These are phyloP conservation scores for Medicago lupulina DNA, from an alignment of 306 rosid species.

Conservation along the genomic window DNA sequence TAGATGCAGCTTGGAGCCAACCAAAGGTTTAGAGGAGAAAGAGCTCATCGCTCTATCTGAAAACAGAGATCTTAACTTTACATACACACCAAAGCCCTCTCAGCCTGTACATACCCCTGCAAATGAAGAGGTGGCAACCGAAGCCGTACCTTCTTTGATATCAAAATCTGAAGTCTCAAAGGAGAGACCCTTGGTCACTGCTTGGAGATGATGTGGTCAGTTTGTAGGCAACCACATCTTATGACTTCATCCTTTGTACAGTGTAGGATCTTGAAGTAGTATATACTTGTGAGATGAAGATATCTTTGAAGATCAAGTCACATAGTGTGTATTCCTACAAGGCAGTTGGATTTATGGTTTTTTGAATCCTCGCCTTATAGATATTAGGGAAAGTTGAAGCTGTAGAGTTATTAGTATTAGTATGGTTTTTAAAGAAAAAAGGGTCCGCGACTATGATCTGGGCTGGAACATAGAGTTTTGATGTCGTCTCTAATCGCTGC, in stretches of 20 bases:
- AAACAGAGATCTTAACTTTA: slow-evolving; percentile 71
- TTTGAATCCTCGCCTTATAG: slow-evolving; percentile 54
- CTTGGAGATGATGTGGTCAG: slow-evolving; percentile 55
- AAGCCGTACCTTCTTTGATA: slow-evolving; percentile 36
- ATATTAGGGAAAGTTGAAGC: slow-evolving; percentile 21
- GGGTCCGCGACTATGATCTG: neutral
- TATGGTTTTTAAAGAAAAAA: neutral
- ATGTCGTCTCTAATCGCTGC: neutral
- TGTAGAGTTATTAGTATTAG: neutral
- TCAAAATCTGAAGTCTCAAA: slow-evolving; percentile 44
- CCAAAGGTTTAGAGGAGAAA: slow-evolving; percentile 91
- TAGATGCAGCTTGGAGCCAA: slow-evolving; percentile 83
- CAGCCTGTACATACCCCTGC: slow-evolving; percentile 43
- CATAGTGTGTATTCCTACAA: slow-evolving; percentile 34
- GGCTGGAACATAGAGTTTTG: neutral
- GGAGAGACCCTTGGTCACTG: slow-evolving; percentile 50
- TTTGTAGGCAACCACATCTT: slow-evolving; percentile 28
- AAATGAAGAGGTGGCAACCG: slow-evolving; percentile 35
- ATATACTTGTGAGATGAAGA: slow-evolving; percentile 40
- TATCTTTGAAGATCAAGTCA: slow-evolving; percentile 41
- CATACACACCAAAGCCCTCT: slow-evolving; percentile 63
- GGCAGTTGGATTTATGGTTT: slow-evolving; percentile 53
- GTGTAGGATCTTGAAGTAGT: slow-evolving; percentile 36
- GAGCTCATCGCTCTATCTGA: slow-evolving; percentile 84
- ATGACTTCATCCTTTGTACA: slow-evolving; percentile 48